phyloP scores from a whole-genome alignment of 345 rosid species.

The Salix caprea region DNA sequence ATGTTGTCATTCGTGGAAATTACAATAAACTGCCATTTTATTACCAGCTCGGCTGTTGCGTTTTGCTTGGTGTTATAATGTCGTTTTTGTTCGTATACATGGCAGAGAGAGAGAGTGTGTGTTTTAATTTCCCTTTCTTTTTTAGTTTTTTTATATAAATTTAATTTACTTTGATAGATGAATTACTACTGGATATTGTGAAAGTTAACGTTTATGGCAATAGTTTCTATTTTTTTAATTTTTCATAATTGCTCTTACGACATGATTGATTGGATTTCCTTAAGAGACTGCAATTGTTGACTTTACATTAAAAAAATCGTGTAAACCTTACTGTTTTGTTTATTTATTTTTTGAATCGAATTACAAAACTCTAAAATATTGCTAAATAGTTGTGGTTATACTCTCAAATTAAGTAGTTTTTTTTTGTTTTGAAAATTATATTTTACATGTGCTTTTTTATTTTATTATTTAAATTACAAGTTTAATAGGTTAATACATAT shows the following conservation, averaged over 20 bases:
- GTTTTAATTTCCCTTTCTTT: too few species aligned
- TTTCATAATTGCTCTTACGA: background rate
- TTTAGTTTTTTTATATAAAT: background rate
- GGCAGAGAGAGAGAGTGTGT: too few species aligned
- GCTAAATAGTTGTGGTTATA: too few species aligned
- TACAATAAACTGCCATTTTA: background rate
- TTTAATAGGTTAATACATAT: too few species aligned
- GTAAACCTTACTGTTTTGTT: too few species aligned
- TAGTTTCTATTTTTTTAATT: background rate
- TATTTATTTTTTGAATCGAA: too few species aligned
- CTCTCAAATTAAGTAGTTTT: too few species aligned
- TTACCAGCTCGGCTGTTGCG: conserved; percentile 2
- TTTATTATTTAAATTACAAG: too few species aligned
- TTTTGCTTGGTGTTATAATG: background rate
- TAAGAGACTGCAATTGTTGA: background rate
- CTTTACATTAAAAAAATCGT: too few species aligned
- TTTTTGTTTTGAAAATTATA: too few species aligned
- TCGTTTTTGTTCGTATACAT: background rate
- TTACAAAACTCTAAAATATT: too few species aligned
- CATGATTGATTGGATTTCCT: background rate
- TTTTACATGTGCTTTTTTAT: too few species aligned
- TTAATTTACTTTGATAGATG: background rate
- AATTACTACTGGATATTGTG: background rate
- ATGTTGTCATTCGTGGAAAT: background rate
- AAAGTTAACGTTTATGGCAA: background rate